phyloP scores from a whole-genome alignment of 2,329 filamentous ascomycete genomes.

The Fusarium denticulatum region DNA sequence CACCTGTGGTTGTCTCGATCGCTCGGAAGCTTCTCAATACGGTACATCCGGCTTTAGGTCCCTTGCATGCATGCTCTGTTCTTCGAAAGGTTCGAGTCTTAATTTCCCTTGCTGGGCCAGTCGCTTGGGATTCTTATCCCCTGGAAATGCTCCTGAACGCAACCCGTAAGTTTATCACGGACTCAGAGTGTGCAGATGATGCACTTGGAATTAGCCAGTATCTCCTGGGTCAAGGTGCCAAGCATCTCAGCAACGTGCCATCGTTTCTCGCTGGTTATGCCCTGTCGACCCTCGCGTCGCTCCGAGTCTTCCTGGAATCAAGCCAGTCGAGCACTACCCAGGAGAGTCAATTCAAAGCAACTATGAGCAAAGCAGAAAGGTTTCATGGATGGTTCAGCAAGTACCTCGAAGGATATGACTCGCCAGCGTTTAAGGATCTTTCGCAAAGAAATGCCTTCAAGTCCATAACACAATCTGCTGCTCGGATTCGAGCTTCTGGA shows the following conservation, averaged over 20 bases:
- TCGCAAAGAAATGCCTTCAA: slow-evolving; percentile 67
- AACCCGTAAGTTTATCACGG: slow-evolving; percentile 79
- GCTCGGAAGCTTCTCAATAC: slow-evolving; percentile 82
- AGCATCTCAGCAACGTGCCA: slow-evolving; percentile 71
- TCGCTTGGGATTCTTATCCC: slow-evolving; percentile 81
- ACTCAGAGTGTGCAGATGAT: slow-evolving; percentile 90
- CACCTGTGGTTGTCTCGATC: slow-evolving; percentile 77
- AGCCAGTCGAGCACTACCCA: slow-evolving; percentile 84
- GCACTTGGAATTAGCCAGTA: slow-evolving; percentile 88
- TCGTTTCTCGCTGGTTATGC: slow-evolving; percentile 85
- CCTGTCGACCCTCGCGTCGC: slow-evolving; percentile 80
- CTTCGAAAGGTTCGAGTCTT: slow-evolving; percentile 87
- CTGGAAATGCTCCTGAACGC: slow-evolving; percentile 90
- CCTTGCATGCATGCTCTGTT: slow-evolving; percentile 86
- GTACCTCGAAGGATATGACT: slow-evolving; percentile 72
- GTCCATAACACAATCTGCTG: slow-evolving; percentile 74
- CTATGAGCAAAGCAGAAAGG: slow-evolving; percentile 75
- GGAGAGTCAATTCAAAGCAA: slow-evolving; percentile 81
- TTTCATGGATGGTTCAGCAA: slow-evolving; percentile 84
- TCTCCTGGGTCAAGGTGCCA: slow-evolving; percentile 74
- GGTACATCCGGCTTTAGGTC: slow-evolving; percentile 84
- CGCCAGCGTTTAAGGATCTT: slow-evolving; percentile 59
- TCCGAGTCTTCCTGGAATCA: slow-evolving; percentile 79
- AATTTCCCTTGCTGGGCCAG: slow-evolving; percentile 77
- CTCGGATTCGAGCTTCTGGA: slow-evolving; percentile 72